phyloP scores from a whole-genome alignment of 495 filamentous ascomycete genomes.

The Neurospora pannonica region DNA sequence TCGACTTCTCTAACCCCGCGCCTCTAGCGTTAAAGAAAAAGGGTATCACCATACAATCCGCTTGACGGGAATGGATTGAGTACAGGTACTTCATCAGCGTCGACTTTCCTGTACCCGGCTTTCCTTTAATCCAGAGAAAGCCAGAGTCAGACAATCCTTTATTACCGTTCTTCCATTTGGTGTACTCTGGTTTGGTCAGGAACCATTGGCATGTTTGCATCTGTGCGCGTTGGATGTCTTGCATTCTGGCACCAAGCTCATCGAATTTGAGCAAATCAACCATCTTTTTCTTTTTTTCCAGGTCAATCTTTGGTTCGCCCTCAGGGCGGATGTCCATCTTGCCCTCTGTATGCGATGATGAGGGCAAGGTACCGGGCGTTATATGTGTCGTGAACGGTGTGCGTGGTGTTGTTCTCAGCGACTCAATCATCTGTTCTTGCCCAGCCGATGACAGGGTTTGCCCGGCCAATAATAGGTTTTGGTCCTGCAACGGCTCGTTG shows the following conservation, averaged over 20 bases:
- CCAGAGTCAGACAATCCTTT: background rate
- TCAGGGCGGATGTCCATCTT: background rate
- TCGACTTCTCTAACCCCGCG: constrained; percentile 34
- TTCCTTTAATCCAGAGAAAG: constrained; percentile 2
- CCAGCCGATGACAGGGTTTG: background rate
- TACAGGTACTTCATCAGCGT: constrained; percentile 3
- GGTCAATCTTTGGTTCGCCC: background rate
- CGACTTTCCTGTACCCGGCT: background rate
- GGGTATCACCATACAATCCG: background rate
- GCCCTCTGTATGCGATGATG: background rate
- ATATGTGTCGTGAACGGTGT: background rate
- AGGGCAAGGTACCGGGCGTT: background rate
- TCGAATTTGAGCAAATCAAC: background rate
- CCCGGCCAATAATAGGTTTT: background rate
- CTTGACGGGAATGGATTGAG: background rate
- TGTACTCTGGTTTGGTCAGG: background rate
- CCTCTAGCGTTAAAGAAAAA: constrained; percentile 20
- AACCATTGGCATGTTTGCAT: background rate
- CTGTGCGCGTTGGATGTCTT: background rate
- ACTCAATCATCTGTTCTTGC: background rate
- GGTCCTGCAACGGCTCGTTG: background rate
- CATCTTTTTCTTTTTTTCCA: background rate
- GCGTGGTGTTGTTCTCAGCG: background rate
- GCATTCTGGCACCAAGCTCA: background rate
- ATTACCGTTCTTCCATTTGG: background rate